These are phyloP conservation scores for Artemisia annua DNA, from an alignment of 129 eudicot genomes.

Conservation along the genomic window DNA sequence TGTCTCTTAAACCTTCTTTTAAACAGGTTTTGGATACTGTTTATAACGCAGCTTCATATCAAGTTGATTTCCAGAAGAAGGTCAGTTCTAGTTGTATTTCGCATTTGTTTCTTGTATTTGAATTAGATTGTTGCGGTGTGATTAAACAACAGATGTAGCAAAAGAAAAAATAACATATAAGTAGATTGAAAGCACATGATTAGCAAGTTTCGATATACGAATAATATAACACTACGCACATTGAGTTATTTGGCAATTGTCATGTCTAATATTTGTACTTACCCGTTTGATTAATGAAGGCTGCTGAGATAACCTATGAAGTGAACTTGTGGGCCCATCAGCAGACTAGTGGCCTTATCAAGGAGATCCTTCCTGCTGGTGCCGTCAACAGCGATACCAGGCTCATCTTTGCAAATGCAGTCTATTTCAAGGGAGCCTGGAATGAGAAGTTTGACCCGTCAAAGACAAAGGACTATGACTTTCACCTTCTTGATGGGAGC, in stretches of 20 bases:
- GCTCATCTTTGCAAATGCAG: conserved; percentile 4
- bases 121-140: background rate
- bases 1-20: conserved; percentile 11
- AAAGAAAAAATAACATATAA: background rate
- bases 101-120: background rate
- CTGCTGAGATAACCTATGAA: conserved; percentile 1
- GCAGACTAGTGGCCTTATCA: background rate
- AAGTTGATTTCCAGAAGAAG: background rate
- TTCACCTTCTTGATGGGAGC: background rate
- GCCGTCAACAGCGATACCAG: background rate
- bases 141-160: background rate
- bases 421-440: conserved; percentile 1
- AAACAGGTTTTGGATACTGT: conserved; percentile 1
- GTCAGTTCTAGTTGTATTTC: background rate
- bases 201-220: background rate
- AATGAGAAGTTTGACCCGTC: background rate
- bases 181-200: background rate
- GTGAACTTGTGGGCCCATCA: background rate
- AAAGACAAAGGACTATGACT: background rate
- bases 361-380: background rate
- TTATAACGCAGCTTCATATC: background rate
- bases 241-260: background rate
- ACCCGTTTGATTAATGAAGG: background rate
- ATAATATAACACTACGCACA: background rate
- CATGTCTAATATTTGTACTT: background rate